Evolutionary conservation across 345 rosid species (phyloP).

Genomic region (Boechera stricta): DNA sequence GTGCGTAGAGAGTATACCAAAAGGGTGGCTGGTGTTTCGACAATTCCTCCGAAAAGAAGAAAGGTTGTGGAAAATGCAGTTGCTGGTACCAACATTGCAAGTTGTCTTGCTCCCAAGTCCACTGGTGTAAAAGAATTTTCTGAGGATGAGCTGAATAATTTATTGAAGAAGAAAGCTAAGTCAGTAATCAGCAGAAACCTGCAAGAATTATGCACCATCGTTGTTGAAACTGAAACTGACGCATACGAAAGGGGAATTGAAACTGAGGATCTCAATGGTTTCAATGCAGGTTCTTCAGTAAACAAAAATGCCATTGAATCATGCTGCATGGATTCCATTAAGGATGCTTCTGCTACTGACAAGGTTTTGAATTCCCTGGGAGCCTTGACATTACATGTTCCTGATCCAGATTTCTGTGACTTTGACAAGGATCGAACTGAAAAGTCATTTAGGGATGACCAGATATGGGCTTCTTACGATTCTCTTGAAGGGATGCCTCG

Average conservation of each 20-base stretch:
- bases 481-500: slow-evolving; percentile 78
- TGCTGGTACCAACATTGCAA: slow-evolving; percentile 38
- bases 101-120: slow-evolving; percentile 40
- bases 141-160: slow-evolving; percentile 51
- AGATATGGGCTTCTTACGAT: slow-evolving; percentile 81
- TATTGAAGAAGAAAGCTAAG: slow-evolving; percentile 58
- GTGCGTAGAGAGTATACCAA: slow-evolving; percentile 58
- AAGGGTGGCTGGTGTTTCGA: slow-evolving; percentile 44
- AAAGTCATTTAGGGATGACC: slow-evolving; percentile 55
- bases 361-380: slow-evolving; percentile 46
- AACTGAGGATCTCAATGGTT: slow-evolving; percentile 32
- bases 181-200: slow-evolving; percentile 50
- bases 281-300: slow-evolving; percentile 35
- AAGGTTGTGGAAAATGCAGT: slow-evolving; percentile 53
- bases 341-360: slow-evolving; percentile 32
- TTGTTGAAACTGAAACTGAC: slow-evolving; percentile 34
- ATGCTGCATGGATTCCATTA: slow-evolving; percentile 14
- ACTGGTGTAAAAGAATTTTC: slow-evolving; percentile 49
- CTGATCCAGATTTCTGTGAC: slow-evolving; percentile 70
- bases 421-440: slow-evolving; percentile 69
- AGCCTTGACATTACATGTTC: slow-evolving; percentile 55
- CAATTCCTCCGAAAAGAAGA: slow-evolving; percentile 53
- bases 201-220: slow-evolving; percentile 44
- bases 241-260: slow-evolving; percentile 20
- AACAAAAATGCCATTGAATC: slow-evolving; percentile 32